phyloP scores from a whole-genome alignment of 1,284 basidiomycete species.

The Irpex sp. region DNA sequence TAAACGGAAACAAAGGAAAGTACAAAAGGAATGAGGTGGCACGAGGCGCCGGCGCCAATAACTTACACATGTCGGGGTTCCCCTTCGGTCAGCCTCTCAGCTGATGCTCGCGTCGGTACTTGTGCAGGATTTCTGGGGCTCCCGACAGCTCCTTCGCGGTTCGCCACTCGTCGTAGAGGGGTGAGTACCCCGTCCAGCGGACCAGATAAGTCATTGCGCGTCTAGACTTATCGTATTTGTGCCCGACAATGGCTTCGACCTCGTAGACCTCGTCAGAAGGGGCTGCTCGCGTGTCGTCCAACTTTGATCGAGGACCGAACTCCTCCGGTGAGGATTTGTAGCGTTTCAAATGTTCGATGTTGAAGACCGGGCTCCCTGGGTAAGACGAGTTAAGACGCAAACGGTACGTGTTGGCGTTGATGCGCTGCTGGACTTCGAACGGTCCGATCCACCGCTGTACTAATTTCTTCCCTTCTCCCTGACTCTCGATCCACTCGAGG shows the following conservation, averaged over 20 bases:
- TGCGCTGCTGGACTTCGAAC: conserved; percentile 14
- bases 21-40: no score
- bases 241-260: conserved; percentile 17
- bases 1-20: no score
- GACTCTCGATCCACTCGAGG: conserved; percentile 19
- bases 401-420: conserved; percentile 23
- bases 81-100: no score
- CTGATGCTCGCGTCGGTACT: no score
- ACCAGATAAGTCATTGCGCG: conserved; percentile 9
- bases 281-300: neutral
- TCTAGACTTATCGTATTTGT: conserved; percentile 5
- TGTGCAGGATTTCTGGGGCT: no score
- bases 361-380: conserved; percentile 25
- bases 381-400: conserved; percentile 23
- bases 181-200: conserved; percentile 20
- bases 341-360: conserved; percentile 23
- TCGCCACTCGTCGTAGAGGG: neutral
- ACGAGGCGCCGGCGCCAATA: no score
- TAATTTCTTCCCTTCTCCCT: conserved; percentile 28
- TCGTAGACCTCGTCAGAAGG: conserved; percentile 13
- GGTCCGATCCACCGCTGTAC: conserved; percentile 14
- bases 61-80: no score
- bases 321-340: conserved; percentile 14
- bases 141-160: neutral
- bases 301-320: conserved; percentile 11